A percentile compares a stretch with the other conserved stretches of the same genome.
phyloP scores from a whole-genome alignment of 805 yeast genomes.

The Priceomyces melissophilus region DNA sequence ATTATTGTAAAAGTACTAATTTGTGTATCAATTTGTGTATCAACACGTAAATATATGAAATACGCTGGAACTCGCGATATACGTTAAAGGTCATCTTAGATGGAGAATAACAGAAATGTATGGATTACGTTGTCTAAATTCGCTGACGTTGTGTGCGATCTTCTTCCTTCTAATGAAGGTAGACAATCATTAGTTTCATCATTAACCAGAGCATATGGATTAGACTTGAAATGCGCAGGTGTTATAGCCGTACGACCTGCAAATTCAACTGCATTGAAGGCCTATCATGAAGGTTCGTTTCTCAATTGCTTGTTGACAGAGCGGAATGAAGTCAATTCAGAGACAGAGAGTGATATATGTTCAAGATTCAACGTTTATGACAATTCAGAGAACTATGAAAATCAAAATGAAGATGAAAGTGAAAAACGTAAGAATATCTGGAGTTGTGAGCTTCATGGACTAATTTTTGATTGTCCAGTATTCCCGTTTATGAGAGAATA shows the following conservation, averaged over 20 bases:
- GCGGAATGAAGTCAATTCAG: slow-evolving; percentile 12
- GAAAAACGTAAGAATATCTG: slow-evolving; percentile 9
- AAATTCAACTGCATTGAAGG: slow-evolving; percentile 33
- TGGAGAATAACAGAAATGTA: slow-evolving; percentile 12
- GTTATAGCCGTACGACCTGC: slow-evolving; percentile 24
- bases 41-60: slow-evolving; percentile 1
- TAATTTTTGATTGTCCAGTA: slow-evolving; percentile 61
- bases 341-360: too few species aligned
- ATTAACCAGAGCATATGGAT: slow-evolving; percentile 39
- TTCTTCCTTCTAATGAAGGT: slow-evolving; percentile 51
- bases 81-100: neutral
- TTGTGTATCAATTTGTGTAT: slow-evolving; percentile 1
- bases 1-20: slow-evolving; percentile 8
- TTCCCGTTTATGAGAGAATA: slow-evolving; percentile 55
- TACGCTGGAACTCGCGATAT: slow-evolving; percentile 3
- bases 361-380: too few species aligned
- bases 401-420: slow-evolving; percentile 5
- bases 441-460: slow-evolving; percentile 38
- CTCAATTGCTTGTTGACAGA: slow-evolving; percentile 36
- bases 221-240: slow-evolving; percentile 23
- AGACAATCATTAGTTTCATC: slow-evolving; percentile 45
- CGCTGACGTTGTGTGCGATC: slow-evolving; percentile 29
- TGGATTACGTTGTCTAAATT: slow-evolving; percentile 18
- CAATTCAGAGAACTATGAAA: too few species aligned
- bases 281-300: slow-evolving; percentile 49